Conservation (phyloP, 805 yeast genomes). For the Nakazawaea ishiwadae region DNA sequence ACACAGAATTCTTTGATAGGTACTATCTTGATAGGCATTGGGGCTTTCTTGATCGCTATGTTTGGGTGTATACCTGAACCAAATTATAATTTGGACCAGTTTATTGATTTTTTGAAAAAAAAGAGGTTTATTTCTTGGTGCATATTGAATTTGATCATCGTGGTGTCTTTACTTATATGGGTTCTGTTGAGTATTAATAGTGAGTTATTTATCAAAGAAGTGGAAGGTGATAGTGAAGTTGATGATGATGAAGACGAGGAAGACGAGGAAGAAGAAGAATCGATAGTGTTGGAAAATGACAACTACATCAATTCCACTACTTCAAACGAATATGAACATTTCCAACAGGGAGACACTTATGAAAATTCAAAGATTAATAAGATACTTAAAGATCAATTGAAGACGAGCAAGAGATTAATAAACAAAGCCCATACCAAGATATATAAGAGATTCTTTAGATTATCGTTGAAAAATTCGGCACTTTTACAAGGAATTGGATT, state of each 20-base stretch:
- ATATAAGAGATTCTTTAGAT: slow-evolving; percentile 1
- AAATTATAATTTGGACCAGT: slow-evolving; percentile 43
- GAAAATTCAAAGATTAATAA: not conserved
- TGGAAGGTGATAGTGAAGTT: not conserved
- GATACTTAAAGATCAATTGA: not conserved
- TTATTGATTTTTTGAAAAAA: slow-evolving; percentile 35
- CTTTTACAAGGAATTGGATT: slow-evolving; percentile 53
- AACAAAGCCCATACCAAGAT: not conserved
- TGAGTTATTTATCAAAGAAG: not conserved
- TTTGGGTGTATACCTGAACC: slow-evolving; percentile 61
- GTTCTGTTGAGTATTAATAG: slow-evolving; percentile 16
- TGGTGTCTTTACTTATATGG: slow-evolving; percentile 25
- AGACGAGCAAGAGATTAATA: not conserved
- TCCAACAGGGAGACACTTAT: slow-evolving; percentile 1
- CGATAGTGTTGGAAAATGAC: slow-evolving; percentile 7
- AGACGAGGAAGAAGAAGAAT: slow-evolving; percentile 3
- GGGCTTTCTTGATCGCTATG: slow-evolving; percentile 75
- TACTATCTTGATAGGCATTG: slow-evolving; percentile 61
- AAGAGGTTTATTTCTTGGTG: slow-evolving; percentile 58
- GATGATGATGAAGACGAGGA: not conserved
- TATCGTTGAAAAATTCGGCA: slow-evolving; percentile 18
- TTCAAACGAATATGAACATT: slow-evolving; percentile 10
- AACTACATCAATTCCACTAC: slow-evolving; percentile 2
- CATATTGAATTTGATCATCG: slow-evolving; percentile 26
- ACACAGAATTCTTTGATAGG: slow-evolving; percentile 55